A percentile compares a stretch with the other conserved stretches of the same genome.
phyloP scores from a whole-genome alignment of 208 protist species.

The Leishmania major region DNA sequence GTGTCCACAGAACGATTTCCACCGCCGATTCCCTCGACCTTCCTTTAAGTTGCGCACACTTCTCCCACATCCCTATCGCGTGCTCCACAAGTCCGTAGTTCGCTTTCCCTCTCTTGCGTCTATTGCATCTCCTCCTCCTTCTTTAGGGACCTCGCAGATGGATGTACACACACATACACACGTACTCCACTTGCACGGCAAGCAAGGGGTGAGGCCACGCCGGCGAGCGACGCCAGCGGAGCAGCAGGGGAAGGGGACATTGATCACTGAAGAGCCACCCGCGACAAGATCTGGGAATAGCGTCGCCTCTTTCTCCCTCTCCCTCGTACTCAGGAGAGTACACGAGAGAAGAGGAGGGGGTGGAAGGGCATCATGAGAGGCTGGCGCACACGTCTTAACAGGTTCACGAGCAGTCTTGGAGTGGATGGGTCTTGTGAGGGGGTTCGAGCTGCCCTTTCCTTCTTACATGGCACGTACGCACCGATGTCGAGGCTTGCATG shows the following conservation, averaged over 20 bases:
- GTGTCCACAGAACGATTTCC: not conserved
- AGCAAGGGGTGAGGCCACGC: not conserved
- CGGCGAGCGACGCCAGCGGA: not conserved
- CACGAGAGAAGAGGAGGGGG: not conserved
- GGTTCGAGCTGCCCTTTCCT: not conserved
- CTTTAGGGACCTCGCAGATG: not conserved
- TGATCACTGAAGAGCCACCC: not conserved
- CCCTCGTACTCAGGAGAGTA: not conserved
- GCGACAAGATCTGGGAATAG: not conserved
- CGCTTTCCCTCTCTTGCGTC: not conserved
- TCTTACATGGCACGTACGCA: not conserved
- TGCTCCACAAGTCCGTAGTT: not conserved
- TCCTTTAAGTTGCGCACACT: not conserved
- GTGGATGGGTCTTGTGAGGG: not conserved
- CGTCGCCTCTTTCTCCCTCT: no score
- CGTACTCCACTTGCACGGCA: not conserved
- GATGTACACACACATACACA: not conserved
- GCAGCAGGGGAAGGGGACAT: not conserved
- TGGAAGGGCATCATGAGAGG: not conserved
- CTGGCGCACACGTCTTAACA: not conserved
- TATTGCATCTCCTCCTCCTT: not conserved
- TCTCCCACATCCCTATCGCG: not conserved
- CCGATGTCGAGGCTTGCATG: not conserved
- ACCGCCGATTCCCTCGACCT: not conserved
- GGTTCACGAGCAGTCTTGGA: not conserved